These are phyloP conservation scores for Lentinula detonsa DNA, from an alignment of 768 basidiomycete genomes.

Conservation along the genomic window DNA sequence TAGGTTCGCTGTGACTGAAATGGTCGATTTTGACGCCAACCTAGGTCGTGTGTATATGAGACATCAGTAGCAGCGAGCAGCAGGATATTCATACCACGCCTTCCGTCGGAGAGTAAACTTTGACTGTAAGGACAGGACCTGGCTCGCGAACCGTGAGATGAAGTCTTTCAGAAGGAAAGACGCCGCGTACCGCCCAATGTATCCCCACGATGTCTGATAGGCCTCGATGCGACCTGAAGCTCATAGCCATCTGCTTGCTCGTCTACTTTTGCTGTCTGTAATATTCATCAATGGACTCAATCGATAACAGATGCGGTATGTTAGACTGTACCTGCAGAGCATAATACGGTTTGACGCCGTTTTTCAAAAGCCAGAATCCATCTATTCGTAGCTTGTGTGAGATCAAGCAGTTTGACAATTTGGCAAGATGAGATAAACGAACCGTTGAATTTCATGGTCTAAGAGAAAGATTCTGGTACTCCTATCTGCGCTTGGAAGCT, in stretches of 20 bases:
- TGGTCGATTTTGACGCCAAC: slow-evolving; percentile 52
- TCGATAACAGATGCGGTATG: background rate
- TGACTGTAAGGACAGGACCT: slow-evolving; percentile 47
- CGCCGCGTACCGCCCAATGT: slow-evolving; percentile 44
- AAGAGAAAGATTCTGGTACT: background rate
- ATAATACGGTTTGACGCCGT: slow-evolving; percentile 54
- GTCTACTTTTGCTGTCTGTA: slow-evolving; percentile 46
- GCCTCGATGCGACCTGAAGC: slow-evolving; percentile 54
- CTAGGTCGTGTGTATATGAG: background rate
- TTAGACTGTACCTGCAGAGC: slow-evolving; percentile 27
- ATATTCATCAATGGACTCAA: background rate
- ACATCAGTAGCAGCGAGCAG: background rate
- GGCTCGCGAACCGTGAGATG: slow-evolving; percentile 1
- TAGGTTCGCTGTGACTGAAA: slow-evolving; percentile 37
- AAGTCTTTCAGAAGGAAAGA: slow-evolving; percentile 9
- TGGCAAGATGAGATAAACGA: background rate
- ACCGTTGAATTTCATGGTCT: background rate
- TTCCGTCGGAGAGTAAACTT: slow-evolving; percentile 49
- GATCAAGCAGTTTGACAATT: background rate
- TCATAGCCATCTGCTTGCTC: slow-evolving; percentile 42
- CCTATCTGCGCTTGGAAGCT: background rate
- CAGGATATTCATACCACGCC: slow-evolving; percentile 26
- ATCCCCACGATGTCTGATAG: slow-evolving; percentile 58
- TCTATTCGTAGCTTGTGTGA: slow-evolving; percentile 32
- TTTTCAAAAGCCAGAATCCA: slow-evolving; percentile 64